A percentile compares a stretch with the other conserved stretches of the same genome.
phyloP scores from a whole-genome alignment of 768 basidiomycete species.

The Cystofilobasidium ferigula region DNA sequence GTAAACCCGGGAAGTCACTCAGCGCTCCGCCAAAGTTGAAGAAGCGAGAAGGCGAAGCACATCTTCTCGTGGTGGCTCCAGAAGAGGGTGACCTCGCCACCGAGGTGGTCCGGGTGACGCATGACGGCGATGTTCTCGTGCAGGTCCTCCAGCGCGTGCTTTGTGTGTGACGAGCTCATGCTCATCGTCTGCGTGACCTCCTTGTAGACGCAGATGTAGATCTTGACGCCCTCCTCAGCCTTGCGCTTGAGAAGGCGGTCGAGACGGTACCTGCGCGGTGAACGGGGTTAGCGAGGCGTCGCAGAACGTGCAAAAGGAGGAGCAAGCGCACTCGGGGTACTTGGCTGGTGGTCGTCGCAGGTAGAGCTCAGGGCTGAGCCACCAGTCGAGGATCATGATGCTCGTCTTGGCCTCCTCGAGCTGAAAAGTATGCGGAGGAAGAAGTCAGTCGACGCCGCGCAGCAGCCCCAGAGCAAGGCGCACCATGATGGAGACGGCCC shows the following conservation, averaged over 20 bases:
- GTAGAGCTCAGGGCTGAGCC: conserved; percentile 80
- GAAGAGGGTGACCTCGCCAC: conserved; percentile 40
- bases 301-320: no score
- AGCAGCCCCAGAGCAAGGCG: not conserved
- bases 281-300: no score
- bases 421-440: conserved; percentile 46
- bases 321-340: conserved; percentile 67
- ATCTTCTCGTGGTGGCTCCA: conserved; percentile 90
- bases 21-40: not conserved
- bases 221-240: conserved; percentile 80
- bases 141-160: conserved; percentile 66
- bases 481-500: conserved; percentile 48
- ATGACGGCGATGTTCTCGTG: conserved; percentile 80
- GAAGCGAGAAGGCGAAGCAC: no score
- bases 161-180: conserved; percentile 62
- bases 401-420: conserved; percentile 54
- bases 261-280: no score
- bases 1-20: not conserved
- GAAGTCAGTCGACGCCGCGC: not conserved
- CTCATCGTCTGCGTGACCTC: conserved; percentile 88
- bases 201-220: conserved; percentile 90
- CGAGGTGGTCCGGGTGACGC: conserved; percentile 35
- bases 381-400: conserved; percentile 57
- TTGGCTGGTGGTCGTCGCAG: conserved; percentile 80
- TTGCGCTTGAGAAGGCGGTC: conserved; percentile 76